Base-by-base conservation (phyloP, 169 alveolate genomes). In the Cryptosporidium ubiquitum region DNA sequence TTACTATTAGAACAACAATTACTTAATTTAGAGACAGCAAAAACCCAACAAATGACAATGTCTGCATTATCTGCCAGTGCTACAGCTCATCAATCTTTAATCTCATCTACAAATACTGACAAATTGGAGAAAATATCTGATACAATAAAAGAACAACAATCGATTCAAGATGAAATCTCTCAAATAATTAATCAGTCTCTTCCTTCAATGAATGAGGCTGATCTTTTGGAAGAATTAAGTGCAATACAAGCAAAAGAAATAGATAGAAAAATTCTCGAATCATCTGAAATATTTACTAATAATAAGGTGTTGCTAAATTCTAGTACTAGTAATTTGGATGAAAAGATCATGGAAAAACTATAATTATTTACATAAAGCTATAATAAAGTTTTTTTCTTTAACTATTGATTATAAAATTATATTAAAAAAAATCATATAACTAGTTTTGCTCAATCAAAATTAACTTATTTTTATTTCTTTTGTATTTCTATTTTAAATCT, bases 11-110 rank as follows among this genome's bases (percentile, higher is more conserved):
- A 79, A 39, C 89, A 79, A 7, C 89, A 79, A 47, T 29, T 79
- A 9, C 75, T 79, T 23, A 79, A 79, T 47, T 64, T 79, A 31
- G 89, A 79, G 58, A 79, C 89, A 26, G 75, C 75, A 6, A 79
- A 64, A n/a, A 79, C 89, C 14, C 89, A 79, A 12, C 89, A 79
- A 42, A 79, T 79, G 74, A 79, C 89, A 39, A 61, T 79, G 89
- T 61, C 89, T 23, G 89, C 89, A 61, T 66, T 79, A 33, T 79
- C 89, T 12, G 89, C 89, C 37, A 64, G 89, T 44, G 75, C 75
- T 23, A 33, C 26, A 16, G 89, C 89, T 40, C 89, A 79, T 47
- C 89, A 79, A 47, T 79, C 89, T 26, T 10, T 79, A 3, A 42
- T 58, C 5, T 79, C 89, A 20, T 79, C 79, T 26, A 26, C 75